A percentile compares a stretch with the other conserved stretches of the same genome.
Evolutionary conservation across 2,329 filamentous ascomycete genomes (phyloP).

Genomic region (Zasmidium cellare): DNA sequence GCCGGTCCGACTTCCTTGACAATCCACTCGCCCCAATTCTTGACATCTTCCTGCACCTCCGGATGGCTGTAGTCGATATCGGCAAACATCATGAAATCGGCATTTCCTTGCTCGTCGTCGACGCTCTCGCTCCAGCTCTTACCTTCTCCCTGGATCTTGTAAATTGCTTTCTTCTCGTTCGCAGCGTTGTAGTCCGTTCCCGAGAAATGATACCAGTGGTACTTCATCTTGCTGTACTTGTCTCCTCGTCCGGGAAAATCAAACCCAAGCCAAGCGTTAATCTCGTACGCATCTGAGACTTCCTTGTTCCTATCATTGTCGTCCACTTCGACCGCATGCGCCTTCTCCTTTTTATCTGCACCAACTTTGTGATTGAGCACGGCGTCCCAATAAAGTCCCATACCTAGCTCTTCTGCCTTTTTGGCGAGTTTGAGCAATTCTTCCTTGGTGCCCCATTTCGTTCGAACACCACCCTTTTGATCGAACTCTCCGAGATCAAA

Average conservation of each 20-base stretch:
- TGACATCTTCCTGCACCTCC: constrained; percentile 64
- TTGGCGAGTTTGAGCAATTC: constrained; percentile 57
- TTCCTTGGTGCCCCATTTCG: constrained; percentile 68
- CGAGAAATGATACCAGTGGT: constrained; percentile 66
- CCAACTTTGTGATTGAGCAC: constrained; percentile 71
- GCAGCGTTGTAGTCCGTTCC: constrained; percentile 65
- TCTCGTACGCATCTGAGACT: constrained; percentile 40
- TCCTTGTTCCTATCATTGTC: constrained; percentile 22
- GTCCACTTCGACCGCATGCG: constrained; percentile 63
- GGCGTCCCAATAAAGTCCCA: constrained; percentile 66
- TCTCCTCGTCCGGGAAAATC: constrained; percentile 62
- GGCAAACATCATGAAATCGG: constrained; percentile 69
- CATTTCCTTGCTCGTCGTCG: constrained; percentile 60
- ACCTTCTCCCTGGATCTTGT: constrained; percentile 52
- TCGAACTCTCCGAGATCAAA: constrained; percentile 62
- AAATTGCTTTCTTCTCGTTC: constrained; percentile 60
- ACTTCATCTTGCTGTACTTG: constrained; percentile 62
- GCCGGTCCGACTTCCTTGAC: constrained; percentile 52
- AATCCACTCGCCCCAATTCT: constrained; percentile 69
- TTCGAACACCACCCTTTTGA: constrained; percentile 61
- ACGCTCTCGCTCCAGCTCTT: constrained; percentile 64
- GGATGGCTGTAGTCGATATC: constrained; percentile 65
- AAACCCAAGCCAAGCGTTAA: constrained; percentile 67
- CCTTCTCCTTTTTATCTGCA: constrained; percentile 64
- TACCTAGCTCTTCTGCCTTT: constrained; percentile 52